Percentiles rank a stretch among this genome's conserved stretches.
Conservation (phyloP, 2,329 filamentous ascomycete genomes). For the Grosmannia clavigera region DNA sequence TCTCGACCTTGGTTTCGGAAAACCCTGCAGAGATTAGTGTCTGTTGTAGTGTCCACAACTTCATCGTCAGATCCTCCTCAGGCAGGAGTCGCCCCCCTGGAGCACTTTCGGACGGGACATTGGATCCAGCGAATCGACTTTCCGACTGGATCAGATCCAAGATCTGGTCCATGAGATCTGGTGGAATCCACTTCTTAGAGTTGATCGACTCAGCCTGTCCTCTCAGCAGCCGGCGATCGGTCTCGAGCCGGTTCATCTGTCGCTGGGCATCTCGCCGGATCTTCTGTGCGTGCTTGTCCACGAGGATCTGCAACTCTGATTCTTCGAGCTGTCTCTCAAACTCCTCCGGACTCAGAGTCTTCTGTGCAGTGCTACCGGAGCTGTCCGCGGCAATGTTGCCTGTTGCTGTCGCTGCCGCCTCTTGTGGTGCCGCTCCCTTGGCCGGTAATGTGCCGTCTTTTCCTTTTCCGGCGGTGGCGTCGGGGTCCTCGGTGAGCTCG, state of each 20-base stretch:
- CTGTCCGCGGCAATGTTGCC: slow-evolving; percentile 12
- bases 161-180: slow-evolving; percentile 66
- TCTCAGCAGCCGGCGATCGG: slow-evolving; percentile 71
- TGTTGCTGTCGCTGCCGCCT: slow-evolving; percentile 12
- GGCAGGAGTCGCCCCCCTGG: slow-evolving; percentile 40
- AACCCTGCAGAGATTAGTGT: slow-evolving; percentile 60
- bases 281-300: slow-evolving; percentile 74
- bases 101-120: slow-evolving; percentile 30
- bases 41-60: slow-evolving; percentile 74
- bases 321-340: slow-evolving; percentile 82
- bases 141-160: slow-evolving; percentile 61
- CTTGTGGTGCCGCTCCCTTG: not conserved
- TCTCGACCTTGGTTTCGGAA: slow-evolving; percentile 45
- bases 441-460: slow-evolving; percentile 5
- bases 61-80: slow-evolving; percentile 68
- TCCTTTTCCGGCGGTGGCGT: slow-evolving; percentile 8
- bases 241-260: slow-evolving; percentile 67
- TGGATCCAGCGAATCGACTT: slow-evolving; percentile 42
- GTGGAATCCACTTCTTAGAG: slow-evolving; percentile 65
- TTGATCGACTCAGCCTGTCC: slow-evolving; percentile 63
- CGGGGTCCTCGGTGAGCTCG: slow-evolving; percentile 34
- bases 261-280: slow-evolving; percentile 67
- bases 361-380: slow-evolving; percentile 16
- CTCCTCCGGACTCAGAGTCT: slow-evolving; percentile 67
- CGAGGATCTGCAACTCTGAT: slow-evolving; percentile 75